Conservation (phyloP, 768 basidiomycete species). For the Panaeolus cyanescens region DNA sequence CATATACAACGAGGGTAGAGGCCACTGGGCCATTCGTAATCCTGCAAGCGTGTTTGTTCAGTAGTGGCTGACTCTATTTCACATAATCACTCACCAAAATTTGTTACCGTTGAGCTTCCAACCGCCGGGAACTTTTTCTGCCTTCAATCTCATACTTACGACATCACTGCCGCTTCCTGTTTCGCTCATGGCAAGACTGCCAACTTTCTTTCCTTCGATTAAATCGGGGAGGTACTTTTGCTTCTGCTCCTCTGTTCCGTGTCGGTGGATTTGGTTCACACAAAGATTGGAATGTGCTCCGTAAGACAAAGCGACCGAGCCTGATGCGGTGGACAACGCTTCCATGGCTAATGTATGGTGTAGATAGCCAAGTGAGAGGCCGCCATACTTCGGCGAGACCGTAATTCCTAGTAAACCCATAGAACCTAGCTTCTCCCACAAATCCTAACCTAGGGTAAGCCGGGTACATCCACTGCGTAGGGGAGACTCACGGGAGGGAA, state of each 20-base stretch:
- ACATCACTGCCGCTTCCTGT: slow-evolving; percentile 92
- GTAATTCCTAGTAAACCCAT: slow-evolving; percentile 95
- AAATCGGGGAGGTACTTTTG: slow-evolving; percentile 81
- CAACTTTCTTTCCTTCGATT: slow-evolving; percentile 79
- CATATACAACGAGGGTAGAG: slow-evolving; percentile 91
- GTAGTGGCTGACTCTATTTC: neutral
- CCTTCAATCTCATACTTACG: slow-evolving; percentile 88
- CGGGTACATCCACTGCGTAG: slow-evolving; percentile 8
- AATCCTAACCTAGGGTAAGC: slow-evolving; percentile 47
- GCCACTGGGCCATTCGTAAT: slow-evolving; percentile 95
- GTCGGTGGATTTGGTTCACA: slow-evolving; percentile 81
- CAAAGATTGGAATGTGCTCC: slow-evolving; percentile 93
- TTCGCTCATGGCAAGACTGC: slow-evolving; percentile 95
- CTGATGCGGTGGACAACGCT: slow-evolving; percentile 87
- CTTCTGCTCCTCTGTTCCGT: slow-evolving; percentile 85
- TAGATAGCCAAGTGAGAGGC: slow-evolving; percentile 81
- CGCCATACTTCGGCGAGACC: slow-evolving; percentile 78
- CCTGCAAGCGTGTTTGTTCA: slow-evolving; percentile 43
- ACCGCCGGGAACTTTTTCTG: slow-evolving; percentile 75
- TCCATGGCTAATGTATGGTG: slow-evolving; percentile 95
- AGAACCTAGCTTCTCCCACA: slow-evolving; percentile 87
- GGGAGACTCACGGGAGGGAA: slow-evolving; percentile 64
- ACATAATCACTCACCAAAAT: slow-evolving; percentile 70
- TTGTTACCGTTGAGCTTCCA: slow-evolving; percentile 89
- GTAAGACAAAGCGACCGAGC: slow-evolving; percentile 90